Base-by-base conservation (phyloP, 768 basidiomycete species). In the Termitomyces sp. region DNA sequence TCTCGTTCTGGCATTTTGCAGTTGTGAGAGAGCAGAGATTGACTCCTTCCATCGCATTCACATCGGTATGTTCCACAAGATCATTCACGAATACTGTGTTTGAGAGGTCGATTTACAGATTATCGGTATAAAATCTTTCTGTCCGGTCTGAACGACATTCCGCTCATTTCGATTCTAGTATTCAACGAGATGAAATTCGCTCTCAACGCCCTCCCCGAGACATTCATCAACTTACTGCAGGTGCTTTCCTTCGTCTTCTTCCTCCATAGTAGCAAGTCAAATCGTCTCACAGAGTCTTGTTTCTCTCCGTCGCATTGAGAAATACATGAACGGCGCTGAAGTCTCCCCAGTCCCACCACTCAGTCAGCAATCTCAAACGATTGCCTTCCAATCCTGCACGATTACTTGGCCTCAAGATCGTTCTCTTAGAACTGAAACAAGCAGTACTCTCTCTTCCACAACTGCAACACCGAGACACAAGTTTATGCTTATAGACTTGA, bases 371-470 rank as follows among this genome's bases (percentile, higher is more conserved):
- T 77, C 79, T n/a, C 75, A 79, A 52, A 80, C 74, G 3, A 85
- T 95, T 54, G 79, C 86, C 0, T 81, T 95, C 63, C 88, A 88
- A 67, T 89, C 88, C 10, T 93, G 92, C 40, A 96, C 92, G 1
- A 78, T 93, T 49, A 92, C 92, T 1, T 98, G 94, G 94, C 90
- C 94, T 0, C 85, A 87, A 63, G 91, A 94, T 61, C 83, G 89
- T 36, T 59, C 70, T 22, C 73, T 72, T 45, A 59, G 30, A 45
- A 59, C 61, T 8, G 64, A 70, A n/a, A 51, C 58, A 26, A 65
- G 68, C 16, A 77, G 80, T 26, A 66, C 66, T 1, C 72, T 79
- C 4, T 73, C 86, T 2, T 87, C 87, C 4, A 77, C 75, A 16
- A 77, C 84, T 2, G 72, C 88, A 0, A 94, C 93, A 0, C 94